Percentiles rank a stretch among this genome's conserved stretches.
These are phyloP conservation scores for Kwoniella sp. DNA, from an alignment of 768 basidiomycete species.

Conservation along the genomic window DNA sequence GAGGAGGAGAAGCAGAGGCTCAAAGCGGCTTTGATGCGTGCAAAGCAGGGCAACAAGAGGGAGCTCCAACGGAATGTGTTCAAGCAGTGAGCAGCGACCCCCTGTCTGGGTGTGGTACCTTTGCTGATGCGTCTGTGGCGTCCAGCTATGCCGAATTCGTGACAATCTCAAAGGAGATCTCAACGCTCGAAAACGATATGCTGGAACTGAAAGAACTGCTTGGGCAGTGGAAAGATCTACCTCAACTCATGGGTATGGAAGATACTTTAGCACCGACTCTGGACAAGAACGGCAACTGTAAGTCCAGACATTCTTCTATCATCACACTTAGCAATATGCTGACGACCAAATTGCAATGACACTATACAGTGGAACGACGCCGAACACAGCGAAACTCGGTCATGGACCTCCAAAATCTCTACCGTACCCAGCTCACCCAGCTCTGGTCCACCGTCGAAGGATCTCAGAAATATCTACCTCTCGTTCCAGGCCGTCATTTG, in stretches of 20 bases:
- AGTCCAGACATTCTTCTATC: slow-evolving; percentile 4
- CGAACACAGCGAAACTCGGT: slow-evolving; percentile 81
- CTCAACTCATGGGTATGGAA: slow-evolving; percentile 85
- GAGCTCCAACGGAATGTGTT: slow-evolving; percentile 85
- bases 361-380: slow-evolving; percentile 61
- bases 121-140: background rate
- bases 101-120: background rate
- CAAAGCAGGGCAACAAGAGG: slow-evolving; percentile 84
- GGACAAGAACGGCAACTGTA: slow-evolving; percentile 49
- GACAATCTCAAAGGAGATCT: slow-evolving; percentile 93
- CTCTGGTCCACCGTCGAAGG: slow-evolving; percentile 90
- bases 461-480: slow-evolving; percentile 89
- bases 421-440: slow-evolving; percentile 90
- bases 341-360: slow-evolving; percentile 41
- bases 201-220: slow-evolving; percentile 91
- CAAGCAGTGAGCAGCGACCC: slow-evolving; percentile 68
- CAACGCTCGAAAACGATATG: slow-evolving; percentile 94
- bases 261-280: slow-evolving; percentile 58
- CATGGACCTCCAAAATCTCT: slow-evolving; percentile 90
- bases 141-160: slow-evolving; percentile 90
- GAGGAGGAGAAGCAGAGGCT: slow-evolving; percentile 56
- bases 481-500: slow-evolving; percentile 86
- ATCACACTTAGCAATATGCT: slow-evolving; percentile 37
- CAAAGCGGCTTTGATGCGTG: slow-evolving; percentile 60
- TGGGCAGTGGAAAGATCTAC: slow-evolving; percentile 94